Percentiles rank a stretch among this genome's conserved stretches.
Conservation (phyloP, 179 eudicot species). For the Silene coronaria region DNA sequence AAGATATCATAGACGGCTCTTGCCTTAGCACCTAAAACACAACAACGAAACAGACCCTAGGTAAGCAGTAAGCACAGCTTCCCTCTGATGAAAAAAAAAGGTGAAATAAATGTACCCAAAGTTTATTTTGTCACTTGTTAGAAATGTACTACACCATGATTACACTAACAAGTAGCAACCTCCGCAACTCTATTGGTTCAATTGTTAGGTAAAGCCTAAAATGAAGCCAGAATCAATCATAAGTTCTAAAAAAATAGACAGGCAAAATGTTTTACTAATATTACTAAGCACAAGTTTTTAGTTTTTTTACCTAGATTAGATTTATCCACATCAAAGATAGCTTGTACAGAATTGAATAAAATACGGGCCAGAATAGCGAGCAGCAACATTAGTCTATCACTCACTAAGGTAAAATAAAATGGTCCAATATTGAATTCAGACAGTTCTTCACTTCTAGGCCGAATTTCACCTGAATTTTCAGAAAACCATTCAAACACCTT, state of each 20-base stretch:
- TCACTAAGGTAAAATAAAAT: not conserved
- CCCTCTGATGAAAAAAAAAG: not conserved
- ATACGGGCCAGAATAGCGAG: too few species aligned
- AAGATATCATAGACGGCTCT: slow-evolving; percentile 59
- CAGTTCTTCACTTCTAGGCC: not conserved
- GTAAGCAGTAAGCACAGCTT: slow-evolving; percentile 4
- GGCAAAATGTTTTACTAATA: too few species aligned
- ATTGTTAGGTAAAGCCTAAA: not conserved
- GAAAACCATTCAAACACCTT: not conserved
- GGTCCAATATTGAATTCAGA: not conserved
- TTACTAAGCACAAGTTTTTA: too few species aligned
- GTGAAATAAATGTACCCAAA: not conserved
- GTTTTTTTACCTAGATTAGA: not conserved
- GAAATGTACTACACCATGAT: not conserved
- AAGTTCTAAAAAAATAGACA: not conserved
- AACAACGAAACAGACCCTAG: not conserved
- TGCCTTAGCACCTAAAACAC: slow-evolving; percentile 45
- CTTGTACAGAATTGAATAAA: too few species aligned
- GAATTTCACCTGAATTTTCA: not conserved
- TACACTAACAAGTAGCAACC: not conserved
- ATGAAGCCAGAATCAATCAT: not conserved
- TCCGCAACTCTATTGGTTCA: not conserved
- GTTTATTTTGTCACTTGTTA: not conserved
- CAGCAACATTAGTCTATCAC: not conserved
- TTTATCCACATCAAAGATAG: not conserved